Evolutionary conservation across 352 stramenopile genomes (phyloP), one percentile per base, ranked within the genome.

Genomic region (Pythium oligandrum): DNA sequence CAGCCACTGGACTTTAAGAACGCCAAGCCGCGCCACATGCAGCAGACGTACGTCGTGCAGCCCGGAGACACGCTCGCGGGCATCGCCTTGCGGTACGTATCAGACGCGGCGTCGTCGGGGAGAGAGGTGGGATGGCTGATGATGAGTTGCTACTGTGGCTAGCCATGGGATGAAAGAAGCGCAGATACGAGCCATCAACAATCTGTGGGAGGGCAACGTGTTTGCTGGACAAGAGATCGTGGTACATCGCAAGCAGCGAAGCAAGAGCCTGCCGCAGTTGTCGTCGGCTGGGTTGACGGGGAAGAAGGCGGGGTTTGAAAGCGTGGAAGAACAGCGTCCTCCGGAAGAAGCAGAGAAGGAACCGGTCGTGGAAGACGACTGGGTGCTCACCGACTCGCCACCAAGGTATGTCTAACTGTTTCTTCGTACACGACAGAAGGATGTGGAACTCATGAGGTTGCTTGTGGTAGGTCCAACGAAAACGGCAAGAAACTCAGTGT

Each of bases 181-280:
- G 17, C 72, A 88, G 48, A 59, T 88, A 48, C 63, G 66, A 34
- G 64, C 71, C 31, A 70, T 82, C 48, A 87, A 85, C 60, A 71
- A 82, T 45, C 53, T 87, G 44, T 63, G 70, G 37, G 56, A 57
- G 30, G 70, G 67, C 44, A 61, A 66, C 46, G 70, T 79, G 42
- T 69, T 73, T 38, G 40, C 55, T 4, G 71, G 73, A 6, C 71
- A 82, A 48, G 50, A 69, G 49, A 52, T 87, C 17, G 57, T 66
- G 37, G 64, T 81, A 39, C 60, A 73, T 40, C 68, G 62, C 51
- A 75, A 76, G 54, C 65, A 73, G 62, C 71, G 68, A 39, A 73
- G 67, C 48, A 64, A 75, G 30, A 80, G 73, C 46, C 38, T 83
- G 30, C 62, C 70, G 0, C 42, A 59, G 50, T 47, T 78, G 44